Evolutionary conservation across 2,329 filamentous ascomycete genomes (phyloP).

Genomic region (Scytalidium lignicola): DNA sequence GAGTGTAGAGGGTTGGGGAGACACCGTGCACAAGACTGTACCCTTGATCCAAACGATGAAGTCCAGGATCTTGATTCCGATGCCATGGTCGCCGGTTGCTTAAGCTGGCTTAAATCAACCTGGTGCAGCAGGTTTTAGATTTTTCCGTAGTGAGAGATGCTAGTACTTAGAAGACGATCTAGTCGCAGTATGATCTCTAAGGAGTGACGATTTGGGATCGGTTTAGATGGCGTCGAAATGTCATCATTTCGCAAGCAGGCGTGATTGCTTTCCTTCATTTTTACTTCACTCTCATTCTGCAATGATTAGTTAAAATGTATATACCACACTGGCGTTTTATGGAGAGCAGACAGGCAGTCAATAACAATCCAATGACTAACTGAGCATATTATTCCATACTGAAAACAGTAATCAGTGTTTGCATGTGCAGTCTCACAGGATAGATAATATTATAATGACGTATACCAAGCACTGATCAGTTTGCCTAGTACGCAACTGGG

Average conservation of each 20-base stretch:
- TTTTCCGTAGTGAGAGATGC: not conserved
- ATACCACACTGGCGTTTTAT: not conserved
- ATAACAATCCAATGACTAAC: not conserved
- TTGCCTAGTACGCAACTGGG: no score
- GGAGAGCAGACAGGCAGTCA: not conserved
- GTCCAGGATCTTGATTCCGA: constrained; percentile 85
- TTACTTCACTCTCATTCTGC: not conserved
- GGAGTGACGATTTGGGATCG: no score
- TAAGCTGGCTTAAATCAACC: constrained; percentile 33
- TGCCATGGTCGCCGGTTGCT: constrained; percentile 93
- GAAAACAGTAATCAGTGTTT: no score
- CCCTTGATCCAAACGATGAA: constrained; percentile 96
- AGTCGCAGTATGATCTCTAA: not conserved
- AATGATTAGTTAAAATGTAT: not conserved
- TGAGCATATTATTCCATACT: no score
- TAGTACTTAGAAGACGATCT: not conserved
- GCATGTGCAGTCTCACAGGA: no score
- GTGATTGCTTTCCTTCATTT: not conserved
- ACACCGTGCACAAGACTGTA: constrained; percentile 97
- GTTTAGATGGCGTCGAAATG: not conserved
- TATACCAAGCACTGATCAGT: no score
- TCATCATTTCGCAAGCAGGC: not conserved
- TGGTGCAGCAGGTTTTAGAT: not conserved
- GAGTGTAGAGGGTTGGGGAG: constrained; percentile 90
- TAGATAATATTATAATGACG: no score